Evolutionary conservation across 2,329 filamentous ascomycete genomes (phyloP).

Genomic region (Passalora sequoiae): DNA sequence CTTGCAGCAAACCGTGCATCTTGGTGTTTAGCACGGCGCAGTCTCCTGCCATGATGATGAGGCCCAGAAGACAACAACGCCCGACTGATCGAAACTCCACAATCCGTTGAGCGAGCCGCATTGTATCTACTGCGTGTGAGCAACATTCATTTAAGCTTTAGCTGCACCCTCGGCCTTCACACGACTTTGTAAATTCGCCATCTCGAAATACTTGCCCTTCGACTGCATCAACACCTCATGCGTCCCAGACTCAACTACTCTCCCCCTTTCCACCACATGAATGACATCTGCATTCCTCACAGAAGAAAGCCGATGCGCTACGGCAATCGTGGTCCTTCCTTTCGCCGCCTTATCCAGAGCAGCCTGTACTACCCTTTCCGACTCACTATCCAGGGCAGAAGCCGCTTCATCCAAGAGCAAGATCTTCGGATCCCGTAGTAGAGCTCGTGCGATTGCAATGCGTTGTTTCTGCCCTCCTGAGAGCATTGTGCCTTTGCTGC

Average conservation of each 20-base stretch:
- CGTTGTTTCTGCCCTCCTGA: slow-evolving; percentile 30
- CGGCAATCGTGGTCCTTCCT: slow-evolving; percentile 38
- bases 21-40: too few relatives aligned
- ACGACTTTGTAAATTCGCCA: too few relatives aligned
- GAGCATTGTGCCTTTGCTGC: slow-evolving; percentile 22
- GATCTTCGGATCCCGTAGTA: slow-evolving; percentile 28
- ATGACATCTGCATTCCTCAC: slow-evolving; percentile 39
- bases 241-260: slow-evolving; percentile 36
- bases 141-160: too few relatives aligned
- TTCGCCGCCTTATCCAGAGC: slow-evolving; percentile 20
- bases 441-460: slow-evolving; percentile 29
- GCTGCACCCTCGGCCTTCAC: too few relatives aligned
- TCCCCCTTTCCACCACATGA: slow-evolving; percentile 37
- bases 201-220: too few relatives aligned
- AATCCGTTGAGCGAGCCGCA: too few relatives aligned
- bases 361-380: slow-evolving; percentile 27
- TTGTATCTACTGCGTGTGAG: too few relatives aligned
- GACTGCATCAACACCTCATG: slow-evolving; percentile 25
- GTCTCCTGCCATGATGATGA: too few relatives aligned
- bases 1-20: too few relatives aligned
- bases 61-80: too few relatives aligned
- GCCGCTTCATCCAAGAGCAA: slow-evolving; percentile 32
- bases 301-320: slow-evolving; percentile 41
- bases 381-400: slow-evolving; percentile 26
- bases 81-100: too few relatives aligned